Percentiles rank a stretch among this genome's conserved stretches.
Conservation (phyloP, 23 red algal species). For the Agarophyton chilense region DNA sequence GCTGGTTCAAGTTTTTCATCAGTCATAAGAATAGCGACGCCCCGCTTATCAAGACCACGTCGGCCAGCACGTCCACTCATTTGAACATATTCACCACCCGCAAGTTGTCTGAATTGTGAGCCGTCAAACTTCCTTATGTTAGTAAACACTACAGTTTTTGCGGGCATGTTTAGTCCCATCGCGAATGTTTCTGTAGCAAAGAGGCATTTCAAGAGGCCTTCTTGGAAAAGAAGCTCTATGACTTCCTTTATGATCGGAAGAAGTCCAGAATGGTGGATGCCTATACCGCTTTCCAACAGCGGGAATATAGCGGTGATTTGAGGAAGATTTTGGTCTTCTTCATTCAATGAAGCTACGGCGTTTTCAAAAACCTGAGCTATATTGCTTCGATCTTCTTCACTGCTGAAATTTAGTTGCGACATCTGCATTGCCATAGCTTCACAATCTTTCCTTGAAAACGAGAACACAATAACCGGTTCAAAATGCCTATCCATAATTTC, state of each 20-base stretch:
- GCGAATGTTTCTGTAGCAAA: slow-evolving; percentile 99
- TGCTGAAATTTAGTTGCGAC: slow-evolving; percentile 82
- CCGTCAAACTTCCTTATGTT: slow-evolving; percentile 94
- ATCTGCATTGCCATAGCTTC: slow-evolving; percentile 87
- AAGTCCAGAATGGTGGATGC: slow-evolving; percentile 99
- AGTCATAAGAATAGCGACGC: slow-evolving; percentile 85
- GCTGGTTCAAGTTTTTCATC: slow-evolving; percentile 87
- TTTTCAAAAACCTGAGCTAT: slow-evolving; percentile 80
- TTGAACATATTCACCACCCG: slow-evolving; percentile 93
- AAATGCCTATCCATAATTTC: slow-evolving; percentile 75
- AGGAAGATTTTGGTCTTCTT: slow-evolving; percentile 81
- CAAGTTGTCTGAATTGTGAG: slow-evolving; percentile 62
- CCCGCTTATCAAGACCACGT: slow-evolving; percentile 82
- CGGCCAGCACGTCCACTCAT: slow-evolving; percentile 98
- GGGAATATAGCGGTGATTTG: slow-evolving; percentile 85
- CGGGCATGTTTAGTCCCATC: slow-evolving; percentile 99
- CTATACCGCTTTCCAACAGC: slow-evolving; percentile 88
- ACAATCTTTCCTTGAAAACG: slow-evolving; percentile 85
- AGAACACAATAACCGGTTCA: slow-evolving; percentile 85
- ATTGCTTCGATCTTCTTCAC: slow-evolving; percentile 79
- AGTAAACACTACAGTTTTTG: slow-evolving; percentile 90
- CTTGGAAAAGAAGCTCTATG: slow-evolving; percentile 95
- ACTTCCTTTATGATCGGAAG: slow-evolving; percentile 97
- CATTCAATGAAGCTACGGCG: slow-evolving; percentile 78
- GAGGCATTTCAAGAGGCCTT: slow-evolving; percentile 92